Evolutionary conservation across 805 yeast genomes (phyloP), one percentile per base, ranked within the genome.

Genomic region (Cyberlindnera mrakii): DNA sequence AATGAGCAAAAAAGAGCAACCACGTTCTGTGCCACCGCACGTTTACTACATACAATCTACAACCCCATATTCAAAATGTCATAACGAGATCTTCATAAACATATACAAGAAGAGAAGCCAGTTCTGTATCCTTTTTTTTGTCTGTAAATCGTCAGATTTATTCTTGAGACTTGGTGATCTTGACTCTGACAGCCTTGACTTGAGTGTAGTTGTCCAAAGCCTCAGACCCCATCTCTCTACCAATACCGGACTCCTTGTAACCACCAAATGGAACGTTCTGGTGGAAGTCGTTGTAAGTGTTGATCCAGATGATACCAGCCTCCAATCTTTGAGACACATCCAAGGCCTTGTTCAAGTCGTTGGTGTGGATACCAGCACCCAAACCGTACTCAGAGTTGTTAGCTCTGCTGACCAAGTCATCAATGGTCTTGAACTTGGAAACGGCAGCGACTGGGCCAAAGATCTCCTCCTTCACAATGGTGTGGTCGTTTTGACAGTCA

Each of bases 211-310:
- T 77, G 52, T 77, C 83, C 58, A 78, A 72, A 30, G 81, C 82
- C 56, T 76, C 82, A 37, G 64, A 66, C 65, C 86, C 86, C 83
- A 80, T 77, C 70, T 80, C 86, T 71, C 85, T 76, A 58, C 86
- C 86, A 43, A 75, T 66, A 70, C 86, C 86, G 48, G 82, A 75
- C 65, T 76, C 75, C 57, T 77, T 75, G 71, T 67, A 79, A 53
- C 86, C 86, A 60, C 86, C 86, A 59, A 80, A 80, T 67, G 86
- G 86, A 63, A 79, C 81, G 63, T 66, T 66, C 44, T 67, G 74
- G 63, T 80, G 78, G 78, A 79, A 78, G 62, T 78, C 84, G 58
- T 79, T 79, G 68, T 79, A 79, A 45, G 81, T 75, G 72, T 79
- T 79, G 54, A 77, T 65, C 83, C 83, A 79, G 53, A 79, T 67